Base-by-base conservation (phyloP, 2,329 filamentous ascomycete species). In the Cladophialophora bantiana region DNA sequence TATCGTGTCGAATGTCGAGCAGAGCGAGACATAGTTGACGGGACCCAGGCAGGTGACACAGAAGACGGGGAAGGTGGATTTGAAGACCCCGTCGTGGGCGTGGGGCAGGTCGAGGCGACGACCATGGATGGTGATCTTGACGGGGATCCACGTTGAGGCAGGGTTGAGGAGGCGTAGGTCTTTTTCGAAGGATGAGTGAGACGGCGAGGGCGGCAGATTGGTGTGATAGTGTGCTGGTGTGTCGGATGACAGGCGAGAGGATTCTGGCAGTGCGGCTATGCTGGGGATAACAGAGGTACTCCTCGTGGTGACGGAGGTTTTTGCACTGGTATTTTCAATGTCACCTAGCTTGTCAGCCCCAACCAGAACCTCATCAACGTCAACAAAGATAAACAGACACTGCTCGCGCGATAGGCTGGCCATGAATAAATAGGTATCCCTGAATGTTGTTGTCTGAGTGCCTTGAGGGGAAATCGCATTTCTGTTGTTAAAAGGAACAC, bases 11-110 rank as follows among this genome's bases (percentile, higher is more conserved):
- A 89, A 94, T 15, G 86, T 90, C 1, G 90, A 93, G 1, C 91
- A 90, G 75, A 95, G 85, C 1, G 90, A 90, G 62, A 94, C 90
- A 78, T 94, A 95, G 79, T 95, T 92, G 34, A 92, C 92, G 0
- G 91, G 91, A 0, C 92, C 92, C 53, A 93, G 88, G 1, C 83
- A 82, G 5, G 78, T 80, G 66, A 84, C 84, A 65, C 91, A 92
- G 1, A 94, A 84, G 40, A 90, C 84, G 13, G 82, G 74, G 72
- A 94, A 95, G 9, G 86, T 84, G 86, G 90, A 93, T 62, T 83
- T 83, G 0, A 88, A 64, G 26, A 70, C 66, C 1, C 69, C 66
- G 2, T 59, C n/a, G 72, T 93, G 93, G 15, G 88, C 82, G 10
- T 73, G 78, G 38, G 87, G 75, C 0, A 78, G 79, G 18, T 78